Percentiles rank a stretch among this genome's conserved stretches.
These are phyloP conservation scores for Erythrophleum fordii DNA, from an alignment of 306 rosid species.

Conservation along the genomic window DNA sequence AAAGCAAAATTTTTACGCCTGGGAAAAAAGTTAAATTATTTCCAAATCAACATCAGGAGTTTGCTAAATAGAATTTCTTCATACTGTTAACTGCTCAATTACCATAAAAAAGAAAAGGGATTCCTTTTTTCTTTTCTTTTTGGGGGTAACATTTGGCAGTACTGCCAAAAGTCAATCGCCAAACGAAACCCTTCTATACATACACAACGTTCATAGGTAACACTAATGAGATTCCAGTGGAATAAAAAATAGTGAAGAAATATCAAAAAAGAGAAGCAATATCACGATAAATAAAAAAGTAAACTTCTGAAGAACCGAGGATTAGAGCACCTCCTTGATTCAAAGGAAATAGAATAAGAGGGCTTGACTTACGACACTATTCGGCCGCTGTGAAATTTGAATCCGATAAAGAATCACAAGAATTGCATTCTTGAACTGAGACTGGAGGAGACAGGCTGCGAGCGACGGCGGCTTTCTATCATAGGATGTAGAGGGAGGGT, in stretches of 20 bases:
- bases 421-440: not conserved
- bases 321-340: not conserved
- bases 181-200: not conserved
- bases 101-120: not conserved
- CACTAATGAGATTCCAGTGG: too few species aligned
- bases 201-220: too few species aligned
- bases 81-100: not conserved
- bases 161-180: not conserved
- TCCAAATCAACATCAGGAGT: not conserved
- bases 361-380: not conserved
- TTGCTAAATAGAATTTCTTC: not conserved
- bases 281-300: not conserved
- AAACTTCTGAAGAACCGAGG: not conserved
- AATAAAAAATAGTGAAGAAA: too few species aligned
- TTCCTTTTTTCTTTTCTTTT: not conserved
- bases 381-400: not conserved
- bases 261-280: too few species aligned
- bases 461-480: too few species aligned
- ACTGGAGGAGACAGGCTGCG: too few species aligned
- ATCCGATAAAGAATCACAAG: not conserved
- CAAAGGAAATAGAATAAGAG: too few species aligned
- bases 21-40: not conserved
- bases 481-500: too few species aligned
- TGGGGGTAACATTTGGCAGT: too few species aligned
- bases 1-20: not conserved